Evolutionary conservation across 2,329 filamentous ascomycete species (phyloP).

Genomic region (Bipolaris gigantea): DNA sequence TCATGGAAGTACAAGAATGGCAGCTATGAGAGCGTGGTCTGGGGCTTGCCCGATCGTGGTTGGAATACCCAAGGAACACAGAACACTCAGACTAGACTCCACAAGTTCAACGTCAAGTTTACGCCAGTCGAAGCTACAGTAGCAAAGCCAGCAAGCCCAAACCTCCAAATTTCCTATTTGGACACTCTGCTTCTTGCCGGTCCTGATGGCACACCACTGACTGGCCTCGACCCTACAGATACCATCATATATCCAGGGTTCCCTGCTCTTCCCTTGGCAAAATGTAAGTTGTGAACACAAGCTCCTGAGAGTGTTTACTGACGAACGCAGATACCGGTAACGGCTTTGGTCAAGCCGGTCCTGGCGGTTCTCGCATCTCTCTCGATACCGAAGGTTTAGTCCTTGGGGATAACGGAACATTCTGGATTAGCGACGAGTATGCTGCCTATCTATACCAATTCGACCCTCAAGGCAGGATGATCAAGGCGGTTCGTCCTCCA

Average conservation of each 20-base stretch:
- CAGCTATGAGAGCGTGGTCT: constrained; percentile 64
- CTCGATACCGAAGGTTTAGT: constrained; percentile 70
- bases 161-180: constrained; percentile 64
- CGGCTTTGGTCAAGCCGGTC: constrained; percentile 65
- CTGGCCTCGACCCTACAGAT: constrained; percentile 36
- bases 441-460: constrained; percentile 74
- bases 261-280: constrained; percentile 64
- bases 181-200: constrained; percentile 67
- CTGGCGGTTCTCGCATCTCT: constrained; percentile 61
- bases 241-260: constrained; percentile 58
- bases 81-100: constrained; percentile 68
- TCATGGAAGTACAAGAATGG: constrained; percentile 57
- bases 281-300: constrained; percentile 43
- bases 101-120: constrained; percentile 66
- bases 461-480: constrained; percentile 59
- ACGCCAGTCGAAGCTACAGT: constrained; percentile 58
- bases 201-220: constrained; percentile 63
- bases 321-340: constrained; percentile 57
- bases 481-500: constrained; percentile 65
- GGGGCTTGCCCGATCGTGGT: constrained; percentile 67
- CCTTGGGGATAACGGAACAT: constrained; percentile 61
- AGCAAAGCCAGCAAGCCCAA: constrained; percentile 58
- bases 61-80: constrained; percentile 73
- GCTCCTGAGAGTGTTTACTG: background rate
- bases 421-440: constrained; percentile 66